These are phyloP conservation scores for Solanum clarkiae DNA, from an alignment of 257 asterid genomes.

Conservation along the genomic window DNA sequence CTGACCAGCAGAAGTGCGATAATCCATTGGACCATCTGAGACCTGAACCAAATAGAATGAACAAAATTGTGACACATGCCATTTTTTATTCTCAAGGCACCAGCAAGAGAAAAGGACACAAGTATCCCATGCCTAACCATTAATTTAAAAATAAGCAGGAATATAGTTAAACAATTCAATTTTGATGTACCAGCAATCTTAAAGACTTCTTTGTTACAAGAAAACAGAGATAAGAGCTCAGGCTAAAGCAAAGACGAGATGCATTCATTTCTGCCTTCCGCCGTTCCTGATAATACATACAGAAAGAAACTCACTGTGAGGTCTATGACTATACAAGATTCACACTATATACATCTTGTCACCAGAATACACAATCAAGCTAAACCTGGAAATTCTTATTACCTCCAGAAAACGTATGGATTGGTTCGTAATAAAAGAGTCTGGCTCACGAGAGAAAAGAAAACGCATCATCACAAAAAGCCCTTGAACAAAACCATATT, in stretches of 20 bases:
- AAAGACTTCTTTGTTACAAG: slow-evolving; percentile 67
- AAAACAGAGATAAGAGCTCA: slow-evolving; percentile 84
- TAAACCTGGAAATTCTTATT: background rate
- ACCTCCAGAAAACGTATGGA: slow-evolving; percentile 56
- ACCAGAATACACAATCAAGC: background rate
- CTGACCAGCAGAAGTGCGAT: slow-evolving; percentile 41
- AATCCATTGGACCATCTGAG: slow-evolving; percentile 38
- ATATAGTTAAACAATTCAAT: background rate
- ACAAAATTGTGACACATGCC: background rate
- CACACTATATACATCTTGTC: background rate
- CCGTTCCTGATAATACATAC: slow-evolving; percentile 30
- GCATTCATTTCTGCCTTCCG: slow-evolving; percentile 60
- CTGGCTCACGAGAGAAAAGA: slow-evolving; percentile 54
- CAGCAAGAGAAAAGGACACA: background rate
- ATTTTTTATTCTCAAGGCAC: background rate
- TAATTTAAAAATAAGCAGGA: background rate
- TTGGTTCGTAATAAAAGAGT: slow-evolving; percentile 36
- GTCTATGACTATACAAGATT: background rate
- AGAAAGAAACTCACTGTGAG: background rate
- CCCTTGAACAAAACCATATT: slow-evolving; percentile 81
- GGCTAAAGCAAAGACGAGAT: slow-evolving; percentile 74
- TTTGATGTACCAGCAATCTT: slow-evolving; percentile 57
- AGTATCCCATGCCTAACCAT: background rate
- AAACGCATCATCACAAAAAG: slow-evolving; percentile 66
- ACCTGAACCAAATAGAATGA: slow-evolving; percentile 34